Evolutionary conservation across 768 basidiomycete genomes (phyloP).

Genomic region (Steccherinum ochraceum): DNA sequence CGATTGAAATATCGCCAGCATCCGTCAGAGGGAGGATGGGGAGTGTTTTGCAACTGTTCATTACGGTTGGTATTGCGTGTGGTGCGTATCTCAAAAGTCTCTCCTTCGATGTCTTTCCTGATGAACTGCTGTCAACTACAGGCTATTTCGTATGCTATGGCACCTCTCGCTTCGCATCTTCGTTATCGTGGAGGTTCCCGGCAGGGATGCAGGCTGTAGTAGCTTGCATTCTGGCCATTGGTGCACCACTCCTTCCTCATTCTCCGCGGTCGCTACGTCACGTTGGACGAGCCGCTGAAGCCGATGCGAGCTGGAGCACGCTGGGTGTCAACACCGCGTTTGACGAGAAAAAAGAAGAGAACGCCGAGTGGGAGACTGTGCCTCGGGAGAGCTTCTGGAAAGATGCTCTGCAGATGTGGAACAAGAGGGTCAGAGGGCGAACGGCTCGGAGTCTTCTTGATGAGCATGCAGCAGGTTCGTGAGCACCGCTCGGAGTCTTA

Average conservation of each 20-base stretch:
- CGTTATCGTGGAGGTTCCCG: constrained; percentile 33
- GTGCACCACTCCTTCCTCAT: constrained; percentile 28
- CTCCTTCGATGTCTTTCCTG: no score
- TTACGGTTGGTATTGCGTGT: constrained; percentile 35
- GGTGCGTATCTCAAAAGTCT: no score
- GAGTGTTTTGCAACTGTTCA: constrained; percentile 35
- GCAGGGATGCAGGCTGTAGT: constrained; percentile 28
- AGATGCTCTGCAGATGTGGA: constrained; percentile 19
- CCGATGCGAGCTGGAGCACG: constrained; percentile 19
- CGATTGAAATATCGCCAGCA: constrained; percentile 37
- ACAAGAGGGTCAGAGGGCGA: constrained; percentile 24
- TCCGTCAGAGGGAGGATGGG: constrained; percentile 35
- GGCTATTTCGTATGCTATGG: constrained; percentile 36
- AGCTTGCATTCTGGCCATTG: constrained; percentile 24
- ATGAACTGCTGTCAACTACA: no score
- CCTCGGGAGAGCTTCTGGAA: constrained; percentile 6
- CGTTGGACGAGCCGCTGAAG: constrained; percentile 29
- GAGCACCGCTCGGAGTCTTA: no score
- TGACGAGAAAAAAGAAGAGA: constrained; percentile 24
- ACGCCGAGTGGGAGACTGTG: constrained; percentile 11
- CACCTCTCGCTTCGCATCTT: constrained; percentile 22
- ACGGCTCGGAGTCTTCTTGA: constrained; percentile 38
- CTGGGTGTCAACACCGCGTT: constrained; percentile 20
- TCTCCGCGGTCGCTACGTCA: constrained; percentile 36
- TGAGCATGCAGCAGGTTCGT: constrained; percentile 38